Evolutionary conservation across 345 rosid species (phyloP), one percentile per base, ranked within the genome.

Genomic region (Eutrema japonicum): DNA sequence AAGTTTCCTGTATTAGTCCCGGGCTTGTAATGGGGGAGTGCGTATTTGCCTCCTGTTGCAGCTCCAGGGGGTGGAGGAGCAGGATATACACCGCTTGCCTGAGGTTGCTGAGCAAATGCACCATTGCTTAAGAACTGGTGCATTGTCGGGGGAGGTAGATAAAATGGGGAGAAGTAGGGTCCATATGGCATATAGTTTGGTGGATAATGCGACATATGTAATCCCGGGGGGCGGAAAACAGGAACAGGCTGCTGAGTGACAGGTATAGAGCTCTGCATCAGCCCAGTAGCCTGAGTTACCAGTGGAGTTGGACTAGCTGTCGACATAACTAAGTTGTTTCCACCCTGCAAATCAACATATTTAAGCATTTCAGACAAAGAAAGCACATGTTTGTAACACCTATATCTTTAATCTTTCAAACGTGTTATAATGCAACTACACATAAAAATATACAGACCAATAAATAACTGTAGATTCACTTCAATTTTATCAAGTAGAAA

Each of bases 151-250:
- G 90, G 91, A 70, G 89, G 93, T 71, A 83, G 85, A 80, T 86
- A 93, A 75, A 82, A 78, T 47, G 92, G 97, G 74, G 92, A 75
- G 85, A 80, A 83, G 80, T 85, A 91, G 77, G 71, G 92, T 66
- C 91, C 89, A 73, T 89, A 93, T 36, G 92, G 91, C 70, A 93
- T 71, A 81, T 83, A 93, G 62, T 89, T 93, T 79, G 92, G 92
- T 56, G 94, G 91, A 79, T 82, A 93, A 81, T 85, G 97, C 16
- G 98, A 77, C 72, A 89, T 65, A 52, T 91, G 97, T 82, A 93
- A 77, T 29, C 96, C 68, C 26, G 97, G 92, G n/a, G 98, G 86
- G 11, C 96, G 91, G 72, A 86, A 93, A 41, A 88, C 90, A 35
- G 94, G 91, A 42, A 88, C 81, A 78, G 89, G 89, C 74, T 89